phyloP scores from a whole-genome alignment of 2,329 filamentous ascomycete species.

The Neonectria punicea region DNA sequence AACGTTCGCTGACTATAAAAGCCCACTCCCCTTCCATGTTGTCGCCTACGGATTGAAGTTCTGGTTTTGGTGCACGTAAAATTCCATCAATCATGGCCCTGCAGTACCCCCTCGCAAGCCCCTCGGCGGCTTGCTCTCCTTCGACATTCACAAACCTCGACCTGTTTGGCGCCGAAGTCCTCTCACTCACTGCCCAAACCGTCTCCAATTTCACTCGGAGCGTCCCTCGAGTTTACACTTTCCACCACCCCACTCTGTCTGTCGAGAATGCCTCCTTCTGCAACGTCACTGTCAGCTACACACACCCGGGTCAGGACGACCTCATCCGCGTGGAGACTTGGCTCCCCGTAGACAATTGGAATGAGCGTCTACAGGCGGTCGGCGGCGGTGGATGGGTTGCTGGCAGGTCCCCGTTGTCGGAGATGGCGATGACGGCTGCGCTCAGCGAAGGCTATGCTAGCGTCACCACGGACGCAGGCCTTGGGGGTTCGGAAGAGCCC shows the following conservation, averaged over 20 bases:
- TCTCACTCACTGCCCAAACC: background rate
- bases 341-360: constrained; percentile 22
- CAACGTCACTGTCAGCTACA: constrained; percentile 30
- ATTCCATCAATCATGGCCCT: too few species aligned
- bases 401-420: constrained; percentile 15
- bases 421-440: constrained; percentile 15
- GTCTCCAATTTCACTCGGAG: background rate
- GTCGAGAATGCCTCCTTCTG: constrained; percentile 23
- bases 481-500: constrained; percentile 7
- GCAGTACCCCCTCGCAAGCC: too few species aligned
- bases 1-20: too few species aligned
- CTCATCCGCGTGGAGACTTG: constrained; percentile 23
- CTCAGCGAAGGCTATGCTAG: constrained; percentile 29
- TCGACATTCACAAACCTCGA: background rate
- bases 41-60: too few species aligned
- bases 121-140: background rate
- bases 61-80: too few species aligned
- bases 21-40: too few species aligned
- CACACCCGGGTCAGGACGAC: constrained; percentile 26
- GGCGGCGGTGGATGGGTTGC: constrained; percentile 27
- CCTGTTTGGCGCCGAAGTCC: background rate
- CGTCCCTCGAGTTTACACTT: background rate
- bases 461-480: constrained; percentile 27
- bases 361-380: constrained; percentile 22
- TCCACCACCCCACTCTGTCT: constrained; percentile 7